Conservation (phyloP, 164 flowering plant genomes). For the Vitis riparia region DNA sequence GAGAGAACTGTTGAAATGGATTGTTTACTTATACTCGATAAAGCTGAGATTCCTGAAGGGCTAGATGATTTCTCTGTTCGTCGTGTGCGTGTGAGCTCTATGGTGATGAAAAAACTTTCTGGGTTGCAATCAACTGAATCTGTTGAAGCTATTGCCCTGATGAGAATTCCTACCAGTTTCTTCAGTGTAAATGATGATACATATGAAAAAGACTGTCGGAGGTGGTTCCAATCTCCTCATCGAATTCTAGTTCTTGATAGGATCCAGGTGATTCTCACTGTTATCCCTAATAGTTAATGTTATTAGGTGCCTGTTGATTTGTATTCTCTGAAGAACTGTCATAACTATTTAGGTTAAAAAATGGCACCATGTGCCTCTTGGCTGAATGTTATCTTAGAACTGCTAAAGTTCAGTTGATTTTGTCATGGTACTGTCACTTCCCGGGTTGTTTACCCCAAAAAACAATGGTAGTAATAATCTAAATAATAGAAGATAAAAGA, state of each 20-base stretch:
- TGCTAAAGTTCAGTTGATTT: too few species aligned
- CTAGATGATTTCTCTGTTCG: conserved; percentile 34
- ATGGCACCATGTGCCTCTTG: too few species aligned
- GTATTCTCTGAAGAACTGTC: too few species aligned
- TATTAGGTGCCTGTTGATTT: too few species aligned
- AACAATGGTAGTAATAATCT: too few species aligned
- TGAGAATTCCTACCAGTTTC: conserved; percentile 69
- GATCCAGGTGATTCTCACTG: conserved; percentile 61
- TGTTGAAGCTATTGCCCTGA: conserved; percentile 68
- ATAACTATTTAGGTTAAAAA: too few species aligned
- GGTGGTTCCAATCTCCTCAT: conserved; percentile 59
- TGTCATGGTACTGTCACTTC: too few species aligned
- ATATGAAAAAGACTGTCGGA: conserved; percentile 27
- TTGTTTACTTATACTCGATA: conserved; percentile 67
- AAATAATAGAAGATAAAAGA: too few species aligned
- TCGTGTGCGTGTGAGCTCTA: conserved; percentile 57
- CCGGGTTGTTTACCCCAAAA: too few species aligned
- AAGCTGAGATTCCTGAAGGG: conserved; percentile 52
- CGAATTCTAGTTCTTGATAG: conserved; percentile 88
- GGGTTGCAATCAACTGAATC: conserved; percentile 79
- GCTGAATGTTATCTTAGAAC: too few species aligned
- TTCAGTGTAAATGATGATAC: conserved; percentile 30
- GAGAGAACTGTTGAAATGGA: conserved; percentile 37
- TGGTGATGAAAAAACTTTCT: conserved; percentile 77
- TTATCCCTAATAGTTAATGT: background rate